Evolutionary conservation across 495 filamentous ascomycete genomes (phyloP).

Genomic region (Podospora comata): DNA sequence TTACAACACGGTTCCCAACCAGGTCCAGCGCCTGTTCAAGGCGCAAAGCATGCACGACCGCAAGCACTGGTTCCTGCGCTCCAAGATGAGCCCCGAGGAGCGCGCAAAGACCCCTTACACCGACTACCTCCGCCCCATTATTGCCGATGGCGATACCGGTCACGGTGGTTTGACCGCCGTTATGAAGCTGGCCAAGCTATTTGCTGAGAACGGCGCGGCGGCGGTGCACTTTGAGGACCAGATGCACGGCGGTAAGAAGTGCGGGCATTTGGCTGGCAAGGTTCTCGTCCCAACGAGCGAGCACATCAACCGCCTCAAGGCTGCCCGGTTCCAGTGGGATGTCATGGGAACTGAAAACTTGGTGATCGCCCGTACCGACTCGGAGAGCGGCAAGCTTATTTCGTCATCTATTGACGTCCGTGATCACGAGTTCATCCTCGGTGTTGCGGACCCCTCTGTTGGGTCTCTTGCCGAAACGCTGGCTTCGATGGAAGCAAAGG

Average conservation of each 20-base stretch:
- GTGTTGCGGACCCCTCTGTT: constrained; percentile 65
- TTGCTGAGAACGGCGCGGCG: constrained; percentile 96
- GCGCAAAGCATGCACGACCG: constrained; percentile 95
- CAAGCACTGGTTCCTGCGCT: constrained; percentile 83
- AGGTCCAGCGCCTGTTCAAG: constrained; percentile 93
- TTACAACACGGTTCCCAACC: constrained; percentile 97
- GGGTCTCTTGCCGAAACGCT: constrained; percentile 82
- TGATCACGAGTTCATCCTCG: constrained; percentile 95
- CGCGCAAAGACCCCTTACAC: constrained; percentile 72
- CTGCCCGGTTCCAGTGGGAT: constrained; percentile 96
- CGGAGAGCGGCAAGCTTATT: constrained; percentile 85
- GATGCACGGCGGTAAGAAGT: constrained; percentile 97
- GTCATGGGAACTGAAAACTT: constrained; percentile 94
- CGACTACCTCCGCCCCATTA: constrained; percentile 90
- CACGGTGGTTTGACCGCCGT: constrained; percentile 89
- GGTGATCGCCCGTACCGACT: constrained; percentile 91
- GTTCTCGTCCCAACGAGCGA: constrained; percentile 91
- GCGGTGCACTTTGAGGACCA: constrained; percentile 98
- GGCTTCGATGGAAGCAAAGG: constrained; percentile 81
- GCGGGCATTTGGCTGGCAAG: constrained; percentile 94
- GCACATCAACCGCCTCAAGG: constrained; percentile 91
- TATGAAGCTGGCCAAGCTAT: constrained; percentile 93
- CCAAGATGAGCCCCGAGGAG: constrained; percentile 69
- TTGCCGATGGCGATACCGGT: constrained; percentile 97
- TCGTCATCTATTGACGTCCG: constrained; percentile 87